Evolutionary conservation across 108 stramenopile genomes (phyloP), one percentile per base, ranked within the genome.

Genomic region (Stephanodiscus minutulus): DNA sequence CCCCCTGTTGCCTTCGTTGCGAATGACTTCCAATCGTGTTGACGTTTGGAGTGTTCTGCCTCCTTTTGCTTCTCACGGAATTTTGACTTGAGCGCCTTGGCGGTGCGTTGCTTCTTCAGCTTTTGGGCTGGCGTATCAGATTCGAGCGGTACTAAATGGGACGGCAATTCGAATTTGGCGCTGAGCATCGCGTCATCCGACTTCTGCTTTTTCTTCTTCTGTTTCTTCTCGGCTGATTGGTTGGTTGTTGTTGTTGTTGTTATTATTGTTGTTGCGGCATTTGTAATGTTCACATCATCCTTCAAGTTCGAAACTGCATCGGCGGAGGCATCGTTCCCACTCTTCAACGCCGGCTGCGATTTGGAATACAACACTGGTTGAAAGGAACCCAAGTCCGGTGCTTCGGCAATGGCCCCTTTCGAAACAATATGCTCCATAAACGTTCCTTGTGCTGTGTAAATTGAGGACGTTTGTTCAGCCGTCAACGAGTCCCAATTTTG

Each of bases 11-110:
- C 54, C 64, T 84, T 87, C 9, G 77, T 74, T 67, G 86, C 85
- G 82, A 94, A 94, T 29, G 79, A 81, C 64, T 92, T 87, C 93
- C 93, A 94, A 20, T 88, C 84, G 33, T 85, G 87, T 44, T 88
- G 87, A 57, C 88, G 88, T 44, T 89, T 78, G 15, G 71, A 59
- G 10, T 85, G 81, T 72, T 92, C 91, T 10, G 68, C 59, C 61
- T 91, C 91, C 55, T 91, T 91, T 69, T 82, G 79, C 63, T 86
- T 69, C 18, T 72, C 74, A 31, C 89, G 80, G 41, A 77, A 79
- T 79, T 91, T 90, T 41, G 73, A 83, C 69, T 94, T 94, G 47
- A 94, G 82, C 7, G 86, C 75, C 47, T 94, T 94, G 47, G 88
- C 70, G 0, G 91, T 78, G 21, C 91, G 84, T 54, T 64, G 61